phyloP scores from a whole-genome alignment of 768 basidiomycete species.

The Lactarius deliciosus region DNA sequence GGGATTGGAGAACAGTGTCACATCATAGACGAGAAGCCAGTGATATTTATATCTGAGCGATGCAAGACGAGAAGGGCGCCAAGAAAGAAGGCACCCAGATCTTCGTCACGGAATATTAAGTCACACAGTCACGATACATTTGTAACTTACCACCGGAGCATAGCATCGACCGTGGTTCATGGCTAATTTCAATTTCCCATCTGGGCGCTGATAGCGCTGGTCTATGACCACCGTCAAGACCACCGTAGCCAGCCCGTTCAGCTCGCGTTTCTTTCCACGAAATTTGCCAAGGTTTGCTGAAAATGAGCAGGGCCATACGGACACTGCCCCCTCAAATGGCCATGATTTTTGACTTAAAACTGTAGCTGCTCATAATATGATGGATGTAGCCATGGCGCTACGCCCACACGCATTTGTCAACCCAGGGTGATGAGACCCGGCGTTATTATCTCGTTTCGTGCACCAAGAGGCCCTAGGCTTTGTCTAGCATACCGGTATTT shows the following conservation, averaged over 20 bases:
- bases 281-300: no score
- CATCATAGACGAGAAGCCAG: background rate
- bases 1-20: slow-evolving; percentile 7
- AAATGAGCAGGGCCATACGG: no score
- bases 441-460: slow-evolving; percentile 13
- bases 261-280: background rate
- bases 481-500: background rate
- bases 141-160: background rate
- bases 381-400: slow-evolving; percentile 2
- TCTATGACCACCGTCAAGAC: background rate
- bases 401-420: background rate
- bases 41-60: slow-evolving; percentile 19
- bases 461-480: background rate
- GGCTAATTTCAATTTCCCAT: background rate
- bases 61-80: background rate
- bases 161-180: slow-evolving; percentile 1
- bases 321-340: background rate
- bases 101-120: background rate
- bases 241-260: background rate
- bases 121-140: background rate
- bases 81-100: background rate
- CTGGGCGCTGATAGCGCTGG: background rate
- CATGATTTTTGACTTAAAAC: background rate
- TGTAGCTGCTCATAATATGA: background rate
- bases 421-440: slow-evolving; percentile 2